These are phyloP conservation scores for Scenedesmus sp. DNA, from an alignment of 163 green algal species.

Conservation along the genomic window DNA sequence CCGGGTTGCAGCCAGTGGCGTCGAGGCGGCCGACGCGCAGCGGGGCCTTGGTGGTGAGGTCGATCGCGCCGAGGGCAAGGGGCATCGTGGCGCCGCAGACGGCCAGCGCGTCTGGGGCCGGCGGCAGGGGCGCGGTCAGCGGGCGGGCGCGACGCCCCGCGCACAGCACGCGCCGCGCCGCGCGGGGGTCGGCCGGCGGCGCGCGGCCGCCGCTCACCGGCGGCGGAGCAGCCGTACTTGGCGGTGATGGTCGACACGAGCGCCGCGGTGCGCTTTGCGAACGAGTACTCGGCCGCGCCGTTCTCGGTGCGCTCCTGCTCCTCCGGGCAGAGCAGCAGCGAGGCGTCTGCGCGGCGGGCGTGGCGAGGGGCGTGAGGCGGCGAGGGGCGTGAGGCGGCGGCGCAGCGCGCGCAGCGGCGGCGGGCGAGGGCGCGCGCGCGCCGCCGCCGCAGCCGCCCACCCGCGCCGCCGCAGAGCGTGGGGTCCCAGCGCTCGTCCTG, in stretches of 20 bases:
- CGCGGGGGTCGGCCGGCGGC: too few relatives aligned
- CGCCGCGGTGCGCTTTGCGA: not conserved
- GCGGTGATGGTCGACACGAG: not conserved
- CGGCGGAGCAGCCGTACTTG: not conserved
- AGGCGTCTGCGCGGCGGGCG: constrained; percentile 1
- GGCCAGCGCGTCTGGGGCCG: not conserved
- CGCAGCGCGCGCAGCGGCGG: too few relatives aligned
- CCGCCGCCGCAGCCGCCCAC: not conserved
- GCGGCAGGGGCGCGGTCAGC: not conserved
- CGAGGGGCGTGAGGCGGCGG: not conserved
- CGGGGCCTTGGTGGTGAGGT: not conserved
- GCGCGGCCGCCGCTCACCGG: not conserved
- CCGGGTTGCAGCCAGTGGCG: not conserved
- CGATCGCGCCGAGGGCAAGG: not conserved
- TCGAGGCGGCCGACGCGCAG: not conserved
- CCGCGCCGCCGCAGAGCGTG: not conserved
- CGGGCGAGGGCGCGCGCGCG: too few relatives aligned
- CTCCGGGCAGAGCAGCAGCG: not conserved
- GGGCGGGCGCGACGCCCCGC: not conserved
- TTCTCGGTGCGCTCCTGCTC: constrained; percentile 6
- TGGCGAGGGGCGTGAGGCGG: too few relatives aligned
- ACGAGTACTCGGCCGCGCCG: not conserved
- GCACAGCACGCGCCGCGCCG: not conserved
- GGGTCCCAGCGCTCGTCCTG: too few relatives aligned
- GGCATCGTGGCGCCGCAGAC: not conserved